Percentiles rank a stretch among this genome's conserved stretches.
These are phyloP conservation scores for Lichtheimia hyalospora DNA, from an alignment of 371 early-diverging fungal species.

Conservation along the genomic window DNA sequence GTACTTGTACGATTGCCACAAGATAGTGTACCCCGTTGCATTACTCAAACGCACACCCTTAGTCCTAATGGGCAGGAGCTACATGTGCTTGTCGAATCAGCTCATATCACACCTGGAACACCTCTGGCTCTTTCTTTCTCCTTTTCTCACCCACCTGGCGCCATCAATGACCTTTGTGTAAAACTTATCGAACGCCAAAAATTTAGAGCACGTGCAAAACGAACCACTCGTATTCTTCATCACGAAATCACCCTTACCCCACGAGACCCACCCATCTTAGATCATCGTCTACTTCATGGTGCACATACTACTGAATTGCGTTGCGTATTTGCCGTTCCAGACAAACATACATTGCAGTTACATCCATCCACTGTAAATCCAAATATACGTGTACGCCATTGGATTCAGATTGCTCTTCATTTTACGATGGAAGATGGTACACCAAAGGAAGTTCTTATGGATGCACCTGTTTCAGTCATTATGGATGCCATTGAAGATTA, in stretches of 20 bases:
- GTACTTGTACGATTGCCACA: constrained; percentile 28
- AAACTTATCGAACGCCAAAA: constrained; percentile 42
- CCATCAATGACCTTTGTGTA: constrained; percentile 27
- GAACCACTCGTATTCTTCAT: constrained; percentile 36
- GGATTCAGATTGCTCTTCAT: constrained; percentile 33
- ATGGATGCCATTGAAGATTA: constrained; percentile 25
- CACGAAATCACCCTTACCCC: constrained; percentile 35
- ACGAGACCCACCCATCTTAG: constrained; percentile 1
- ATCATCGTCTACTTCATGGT: background rate
- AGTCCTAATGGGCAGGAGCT: constrained; percentile 17
- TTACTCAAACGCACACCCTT: constrained; percentile 32
- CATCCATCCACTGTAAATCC: constrained; percentile 34
- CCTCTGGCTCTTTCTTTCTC: constrained; percentile 24
- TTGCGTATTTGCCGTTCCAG: constrained; percentile 28
- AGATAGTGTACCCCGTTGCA: constrained; percentile 26
- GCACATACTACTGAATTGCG: constrained; percentile 14
- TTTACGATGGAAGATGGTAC: constrained; percentile 21
- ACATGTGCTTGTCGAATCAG: constrained; percentile 26
- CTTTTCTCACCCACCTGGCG: constrained; percentile 11
- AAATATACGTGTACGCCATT: constrained; percentile 41
- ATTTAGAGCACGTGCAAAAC: constrained; percentile 34
- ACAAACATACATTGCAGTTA: constrained; percentile 30
- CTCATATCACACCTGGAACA: constrained; percentile 31
- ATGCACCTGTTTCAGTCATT: constrained; percentile 29
- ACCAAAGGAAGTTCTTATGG: constrained; percentile 29